A percentile compares a stretch with the other conserved stretches of the same genome.
Evolutionary conservation across 2,329 filamentous ascomycete genomes (phyloP).

Genomic region (Aspergillus fumigatus): DNA sequence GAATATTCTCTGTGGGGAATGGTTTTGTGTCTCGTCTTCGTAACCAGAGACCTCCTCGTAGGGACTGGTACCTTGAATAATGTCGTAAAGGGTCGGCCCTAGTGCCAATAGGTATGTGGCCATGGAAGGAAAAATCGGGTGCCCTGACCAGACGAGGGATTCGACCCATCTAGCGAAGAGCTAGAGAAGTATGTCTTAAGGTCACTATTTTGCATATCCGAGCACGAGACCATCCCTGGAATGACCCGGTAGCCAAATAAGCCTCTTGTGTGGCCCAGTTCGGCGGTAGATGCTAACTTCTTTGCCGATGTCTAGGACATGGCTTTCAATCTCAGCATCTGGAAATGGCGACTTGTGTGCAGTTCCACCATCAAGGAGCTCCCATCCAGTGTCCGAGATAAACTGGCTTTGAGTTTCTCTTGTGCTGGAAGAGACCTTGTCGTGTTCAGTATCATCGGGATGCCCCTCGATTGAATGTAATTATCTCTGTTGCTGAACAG

Average conservation of each 20-base stretch:
- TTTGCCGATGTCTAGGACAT: slow-evolving; percentile 14
- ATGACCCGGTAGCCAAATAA: slow-evolving; percentile 9
- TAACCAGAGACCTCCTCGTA: slow-evolving; percentile 17
- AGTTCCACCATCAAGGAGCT: slow-evolving; percentile 14
- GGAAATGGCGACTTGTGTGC: slow-evolving; percentile 12
- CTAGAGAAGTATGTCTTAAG: slow-evolving; percentile 12
- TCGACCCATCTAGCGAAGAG: slow-evolving; percentile 12
- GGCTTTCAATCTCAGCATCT: slow-evolving; percentile 7
- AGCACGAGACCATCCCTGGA: slow-evolving; percentile 11
- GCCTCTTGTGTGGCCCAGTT: slow-evolving; percentile 8
- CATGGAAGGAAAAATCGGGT: slow-evolving; percentile 17
- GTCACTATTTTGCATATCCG: slow-evolving; percentile 13
- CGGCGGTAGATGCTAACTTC: slow-evolving; percentile 12
- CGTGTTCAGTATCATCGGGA: too few species aligned
- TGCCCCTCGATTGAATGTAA: too few species aligned
- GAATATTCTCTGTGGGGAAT: slow-evolving; percentile 12
- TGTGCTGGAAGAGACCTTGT: too few species aligned
- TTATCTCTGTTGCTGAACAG: too few species aligned
- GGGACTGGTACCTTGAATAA: slow-evolving; percentile 13
- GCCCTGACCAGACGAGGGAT: slow-evolving; percentile 7
- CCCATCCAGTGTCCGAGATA: slow-evolving; percentile 14
- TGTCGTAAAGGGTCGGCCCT: slow-evolving; percentile 18
- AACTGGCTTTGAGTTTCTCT: slow-evolving; percentile 8
- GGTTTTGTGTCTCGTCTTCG: slow-evolving; percentile 13
- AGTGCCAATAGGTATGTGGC: slow-evolving; percentile 18